Percentiles rank a stretch among this genome's conserved stretches.
Evolutionary conservation across 208 protist species (phyloP).

Genomic region (Leishmania aethiopica): DNA sequence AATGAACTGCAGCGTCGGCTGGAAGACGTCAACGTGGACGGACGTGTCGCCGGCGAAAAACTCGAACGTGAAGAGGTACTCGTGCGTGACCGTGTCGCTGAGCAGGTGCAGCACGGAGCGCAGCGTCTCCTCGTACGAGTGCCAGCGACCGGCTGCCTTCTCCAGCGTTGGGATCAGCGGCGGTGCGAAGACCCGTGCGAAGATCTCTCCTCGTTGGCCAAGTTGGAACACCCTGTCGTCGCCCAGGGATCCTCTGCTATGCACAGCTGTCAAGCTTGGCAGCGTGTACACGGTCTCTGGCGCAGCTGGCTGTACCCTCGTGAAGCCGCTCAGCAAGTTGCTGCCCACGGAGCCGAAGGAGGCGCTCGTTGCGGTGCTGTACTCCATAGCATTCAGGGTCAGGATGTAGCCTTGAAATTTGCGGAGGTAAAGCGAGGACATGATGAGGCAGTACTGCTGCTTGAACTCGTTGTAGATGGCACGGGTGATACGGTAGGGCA

Average conservation of each 20-base stretch:
- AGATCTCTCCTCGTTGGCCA: constrained; percentile 56
- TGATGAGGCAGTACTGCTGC: constrained; percentile 68
- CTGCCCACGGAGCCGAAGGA: constrained; percentile 20
- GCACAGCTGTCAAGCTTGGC: constrained; percentile 53
- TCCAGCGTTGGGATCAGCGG: constrained; percentile 83
- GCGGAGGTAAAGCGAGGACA: constrained; percentile 74
- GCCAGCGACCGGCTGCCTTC: constrained; percentile 42
- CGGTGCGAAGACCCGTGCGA: constrained; percentile 45
- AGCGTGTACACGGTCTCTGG: constrained; percentile 43
- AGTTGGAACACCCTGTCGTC: constrained; percentile 38
- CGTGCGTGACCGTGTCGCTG: constrained; percentile 84
- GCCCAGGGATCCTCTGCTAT: constrained; percentile 6
- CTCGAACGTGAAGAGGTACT: constrained; percentile 88
- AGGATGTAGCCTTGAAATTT: constrained; percentile 81
- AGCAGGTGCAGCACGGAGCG: constrained; percentile 71
- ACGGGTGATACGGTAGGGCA: constrained; percentile 70
- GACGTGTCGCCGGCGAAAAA: constrained; percentile 86
- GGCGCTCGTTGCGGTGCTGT: constrained; percentile 30
- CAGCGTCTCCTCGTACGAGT: constrained; percentile 88
- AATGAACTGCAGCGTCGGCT: constrained; percentile 78
- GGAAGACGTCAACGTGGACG: constrained; percentile 79
- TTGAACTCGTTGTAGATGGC: constrained; percentile 79
- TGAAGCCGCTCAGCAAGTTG: constrained; percentile 22
- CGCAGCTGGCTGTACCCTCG: constrained; percentile 15
- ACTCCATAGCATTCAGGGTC: constrained; percentile 76